Evolutionary conservation across 352 stramenopile species (phyloP), one percentile per base, ranked within the genome.

Genomic region (Phytophthora agathidicida): DNA sequence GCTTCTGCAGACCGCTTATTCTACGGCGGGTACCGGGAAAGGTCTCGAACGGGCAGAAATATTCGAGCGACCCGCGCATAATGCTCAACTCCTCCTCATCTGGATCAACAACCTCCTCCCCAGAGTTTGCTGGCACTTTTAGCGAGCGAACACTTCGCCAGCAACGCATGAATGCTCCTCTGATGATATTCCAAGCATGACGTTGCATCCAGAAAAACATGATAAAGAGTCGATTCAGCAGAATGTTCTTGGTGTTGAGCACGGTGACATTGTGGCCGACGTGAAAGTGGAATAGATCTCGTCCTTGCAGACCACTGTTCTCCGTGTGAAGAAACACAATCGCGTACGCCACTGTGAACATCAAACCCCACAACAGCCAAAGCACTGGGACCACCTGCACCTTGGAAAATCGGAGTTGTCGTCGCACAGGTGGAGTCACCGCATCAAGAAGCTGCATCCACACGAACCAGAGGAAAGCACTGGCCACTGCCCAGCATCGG

Each of bases 21-120:
- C 27, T 24, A 35, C 51, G 37, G 20, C 22, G 30, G 5, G 68
- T 43, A 11, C 63, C 58, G 2, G 67, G 63, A 41, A 85, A 77
- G n/a, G 71, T 80, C 17, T 85, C 70, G 24, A 83, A 68, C 2
- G 72, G 70, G 13, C 66, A 77, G 28, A 71, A 75, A 41, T 85
- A 85, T 22, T 79, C 64, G 28, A 85, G 47, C 6, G 44, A 63
- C 2, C 75, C 75, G 4, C 70, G 66, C 26, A 83, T 69, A 16
- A 69, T 72, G 11, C 54, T 73, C 10, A 83, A 54, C 44, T 83
- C 64, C 36, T 73, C 49, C 37, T 80, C 70, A 10, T 51, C 26
- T 8, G 10, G 26, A 23, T 61, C 46, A 1, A 10, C 10, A 3
- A 17, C 6, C 4, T 50, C 41, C 37, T 66, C 32, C 5, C 36